A percentile compares a stretch with the other conserved stretches of the same genome.
These are phyloP conservation scores for Carex kokanica DNA, from an alignment of 176 grass and related monocot species.

Conservation along the genomic window DNA sequence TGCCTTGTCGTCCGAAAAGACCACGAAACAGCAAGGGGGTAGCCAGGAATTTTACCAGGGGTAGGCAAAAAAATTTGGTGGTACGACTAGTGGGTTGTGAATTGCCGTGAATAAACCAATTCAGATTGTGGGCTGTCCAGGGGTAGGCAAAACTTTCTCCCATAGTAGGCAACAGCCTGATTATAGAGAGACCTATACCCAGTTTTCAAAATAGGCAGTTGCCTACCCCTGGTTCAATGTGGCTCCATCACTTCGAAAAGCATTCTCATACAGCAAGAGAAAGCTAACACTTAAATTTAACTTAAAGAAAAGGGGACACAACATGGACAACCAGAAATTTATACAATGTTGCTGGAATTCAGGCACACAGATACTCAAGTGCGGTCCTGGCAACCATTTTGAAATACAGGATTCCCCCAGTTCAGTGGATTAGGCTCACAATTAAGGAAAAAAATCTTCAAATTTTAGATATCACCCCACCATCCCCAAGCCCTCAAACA, in stretches of 20 bases:
- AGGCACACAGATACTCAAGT: background rate
- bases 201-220: too few relatives aligned
- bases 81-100: too few relatives aligned
- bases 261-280: background rate
- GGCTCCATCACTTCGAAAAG: background rate
- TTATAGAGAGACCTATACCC: too few relatives aligned
- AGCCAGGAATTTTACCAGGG: too few relatives aligned
- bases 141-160: too few relatives aligned
- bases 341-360: background rate
- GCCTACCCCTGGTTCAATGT: too few relatives aligned
- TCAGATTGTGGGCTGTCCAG: too few relatives aligned
- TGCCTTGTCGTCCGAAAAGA: background rate
- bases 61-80: too few relatives aligned
- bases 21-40: background rate
- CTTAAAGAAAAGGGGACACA: background rate
- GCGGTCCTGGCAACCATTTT: background rate
- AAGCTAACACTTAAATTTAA: background rate
- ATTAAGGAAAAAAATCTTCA: background rate
- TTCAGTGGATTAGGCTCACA: background rate
- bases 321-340: background rate
- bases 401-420: background rate
- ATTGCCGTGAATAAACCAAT: too few relatives aligned
- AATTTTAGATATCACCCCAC: background rate
- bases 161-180: too few relatives aligned
- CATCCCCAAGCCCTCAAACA: constrained; percentile 7